Percentiles rank a stretch among this genome's conserved stretches.
These are phyloP conservation scores for Rhododendron ferrugineum DNA, from an alignment of 148 eudicot genomes.

Conservation along the genomic window DNA sequence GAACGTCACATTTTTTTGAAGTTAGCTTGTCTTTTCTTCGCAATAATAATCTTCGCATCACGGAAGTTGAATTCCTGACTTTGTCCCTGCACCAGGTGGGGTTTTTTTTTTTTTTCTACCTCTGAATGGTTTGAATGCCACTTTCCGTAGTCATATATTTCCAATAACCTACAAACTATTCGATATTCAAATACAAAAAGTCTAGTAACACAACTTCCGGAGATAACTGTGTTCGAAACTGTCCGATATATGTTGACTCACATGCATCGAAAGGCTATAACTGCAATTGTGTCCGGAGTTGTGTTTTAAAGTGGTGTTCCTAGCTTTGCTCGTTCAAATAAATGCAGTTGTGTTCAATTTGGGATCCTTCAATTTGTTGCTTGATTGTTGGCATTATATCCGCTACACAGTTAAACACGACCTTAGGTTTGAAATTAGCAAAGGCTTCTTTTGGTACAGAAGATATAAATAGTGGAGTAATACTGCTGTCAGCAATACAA, in stretches of 20 bases:
- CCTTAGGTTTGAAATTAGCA: not conserved
- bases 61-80: not conserved
- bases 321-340: not conserved
- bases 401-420: not conserved
- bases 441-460: not conserved
- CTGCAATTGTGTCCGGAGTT: no score
- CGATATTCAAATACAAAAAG: not conserved
- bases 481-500: not conserved
- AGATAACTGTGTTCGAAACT: not conserved
- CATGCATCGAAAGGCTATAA: not conserved
- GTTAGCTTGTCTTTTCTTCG: not conserved
- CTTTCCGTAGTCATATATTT: not conserved
- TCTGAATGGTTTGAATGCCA: not conserved
- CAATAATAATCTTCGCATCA: not conserved
- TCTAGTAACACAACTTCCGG: not conserved
- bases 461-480: not conserved
- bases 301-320: no score
- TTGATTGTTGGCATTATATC: not conserved
- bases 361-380: not conserved
- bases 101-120: not conserved
- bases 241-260: not conserved
- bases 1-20: not conserved
- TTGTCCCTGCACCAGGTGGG: not conserved
- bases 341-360: not conserved
- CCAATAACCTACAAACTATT: not conserved